Evolutionary conservation across 1,284 basidiomycete species (phyloP), one percentile per base, ranked within the genome.

Genomic region (Ganoderma meredithae): DNA sequence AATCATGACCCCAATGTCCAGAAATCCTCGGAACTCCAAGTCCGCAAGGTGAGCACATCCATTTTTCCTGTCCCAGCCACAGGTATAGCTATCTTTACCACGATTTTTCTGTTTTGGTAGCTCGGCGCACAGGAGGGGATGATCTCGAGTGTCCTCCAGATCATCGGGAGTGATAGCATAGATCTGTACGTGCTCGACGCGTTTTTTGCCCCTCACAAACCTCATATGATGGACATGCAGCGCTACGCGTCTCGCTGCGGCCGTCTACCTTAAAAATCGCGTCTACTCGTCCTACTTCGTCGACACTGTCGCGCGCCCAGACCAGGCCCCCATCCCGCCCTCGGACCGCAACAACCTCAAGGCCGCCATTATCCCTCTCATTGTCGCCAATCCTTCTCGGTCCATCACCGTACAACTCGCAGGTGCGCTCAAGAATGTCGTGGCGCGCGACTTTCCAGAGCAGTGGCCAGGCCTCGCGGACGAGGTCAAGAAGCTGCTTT

Each of bases 191-290:
- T 89, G 73, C 77, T 68, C 52, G 71, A 83, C 82, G 81, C 83
- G 83, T 83, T 71, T 77, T 76, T 69, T 36, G 33, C 36, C 43
- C 39, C 39, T 22, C 22, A 52, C 65, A 44, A 66, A 22, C 60
- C 66, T 67, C 55, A 69, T 41, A 33, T 43, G 62, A 60, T 69
- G 63, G 25, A 31, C 10, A 40, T 41, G 33, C 76, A 95, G 92
- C 66, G 84, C 91, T 31, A 92, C 89, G 62, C 91, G 92, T 60
- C 93, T 94, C 76, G 90, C 94, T 0, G 90, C 91, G 69, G 85
- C 90, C 15, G 92, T 96, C 27, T 96, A 91, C 85, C 84, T 96
- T 74, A 96, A 96, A 82, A 96, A 96, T 79, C 90, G 94, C 76
- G 89, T 94, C 63, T 86, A 87, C 69, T 83, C 83, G 2, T 85